These are phyloP conservation scores for Clonostachys rhizophaga DNA, from an alignment of 2,329 filamentous ascomycete genomes.

Conservation along the genomic window DNA sequence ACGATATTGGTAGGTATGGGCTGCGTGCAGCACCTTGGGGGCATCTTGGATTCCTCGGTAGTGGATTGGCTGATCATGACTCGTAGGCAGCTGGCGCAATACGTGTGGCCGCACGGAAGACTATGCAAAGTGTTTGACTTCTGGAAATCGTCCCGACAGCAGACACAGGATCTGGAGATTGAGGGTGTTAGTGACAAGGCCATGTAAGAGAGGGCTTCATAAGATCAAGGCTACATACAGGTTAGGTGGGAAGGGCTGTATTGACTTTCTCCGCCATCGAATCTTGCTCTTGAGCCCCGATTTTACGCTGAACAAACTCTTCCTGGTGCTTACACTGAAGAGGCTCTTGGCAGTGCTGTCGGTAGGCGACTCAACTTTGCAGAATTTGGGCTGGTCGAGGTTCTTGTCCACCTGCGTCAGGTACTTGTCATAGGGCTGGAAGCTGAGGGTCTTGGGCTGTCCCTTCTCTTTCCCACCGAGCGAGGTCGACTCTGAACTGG, in stretches of 20 bases:
- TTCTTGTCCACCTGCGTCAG: conserved; percentile 37
- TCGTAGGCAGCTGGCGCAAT: conserved; percentile 49
- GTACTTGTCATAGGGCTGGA: conserved; percentile 48
- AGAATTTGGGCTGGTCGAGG: conserved; percentile 34
- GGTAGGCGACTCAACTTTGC: conserved; percentile 21
- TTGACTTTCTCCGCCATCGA: conserved; percentile 31
- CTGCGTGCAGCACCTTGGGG: conserved; percentile 54
- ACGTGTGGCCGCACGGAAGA: conserved; percentile 53
- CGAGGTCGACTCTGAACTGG: conserved; percentile 6
- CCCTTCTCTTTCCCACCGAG: conserved; percentile 9
- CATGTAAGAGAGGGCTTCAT: neutral
- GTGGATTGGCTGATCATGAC: conserved; percentile 50
- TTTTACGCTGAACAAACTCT: conserved; percentile 38
- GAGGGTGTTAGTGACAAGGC: neutral
- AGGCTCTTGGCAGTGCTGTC: conserved; percentile 28
- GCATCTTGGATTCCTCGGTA: conserved; percentile 55
- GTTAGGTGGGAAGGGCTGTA: conserved; percentile 20
- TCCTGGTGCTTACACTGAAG: conserved; percentile 37
- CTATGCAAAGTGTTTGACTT: conserved; percentile 36
- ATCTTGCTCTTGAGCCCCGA: conserved; percentile 37
- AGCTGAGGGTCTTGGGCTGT: conserved; percentile 32
- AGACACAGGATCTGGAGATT: conserved; percentile 44
- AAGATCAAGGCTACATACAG: conserved; percentile 16
- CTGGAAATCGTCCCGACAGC: conserved; percentile 50
- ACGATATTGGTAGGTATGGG: conserved; percentile 46